Evolutionary conservation across 2,329 filamentous ascomycete genomes (phyloP), one percentile per base, ranked within the genome.

Genomic region (Paecilomyces sp.): DNA sequence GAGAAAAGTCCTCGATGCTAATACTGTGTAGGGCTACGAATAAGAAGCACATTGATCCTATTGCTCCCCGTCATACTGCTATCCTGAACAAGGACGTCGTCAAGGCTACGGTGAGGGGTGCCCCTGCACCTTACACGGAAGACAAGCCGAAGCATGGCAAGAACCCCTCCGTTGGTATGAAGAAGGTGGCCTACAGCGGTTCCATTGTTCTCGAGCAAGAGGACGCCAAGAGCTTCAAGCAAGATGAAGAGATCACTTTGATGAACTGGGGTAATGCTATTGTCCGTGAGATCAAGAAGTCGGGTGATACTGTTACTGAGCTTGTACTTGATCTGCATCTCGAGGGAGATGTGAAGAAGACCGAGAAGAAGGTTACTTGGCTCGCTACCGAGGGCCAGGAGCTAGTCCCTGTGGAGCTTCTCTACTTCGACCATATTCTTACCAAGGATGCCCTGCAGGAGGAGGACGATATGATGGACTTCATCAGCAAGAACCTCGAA

Each of bases 351-450:
- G 90, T 97, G 75, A 96, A 96, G 82, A 88, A 90, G 71, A 97
- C 93, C 0, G 87, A 91, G 70, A 97, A 97, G 85, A 97, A 97
- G 82, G 86, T 97, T 41, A 97, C 92, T 0, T 97, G 93, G 93
- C 80, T 97, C 55, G 88, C 91, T 1, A 84, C 83, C 0, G 85
- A 90, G 65, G 85, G 84, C 53, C 89, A 93, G 77, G 84, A 89
- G 60, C 83, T 96, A 0, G 82, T 96, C 13, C 86, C 88, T 7
- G 87, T 94, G 24, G 90, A 96, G 76, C 83, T 96, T 11, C 93
- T 92, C 77, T 92, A 97, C 67, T 97, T 97, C 73, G 93, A 96
- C 77, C 93, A 95, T 78, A 83, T 97, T 55, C 89, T 97, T 71
- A 95, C 89, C 61, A 97, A 97, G 82, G 93, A 97, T 73, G 92